phyloP scores from a whole-genome alignment of 805 yeast species.

The Groenewaldozyma salmanticensis region DNA sequence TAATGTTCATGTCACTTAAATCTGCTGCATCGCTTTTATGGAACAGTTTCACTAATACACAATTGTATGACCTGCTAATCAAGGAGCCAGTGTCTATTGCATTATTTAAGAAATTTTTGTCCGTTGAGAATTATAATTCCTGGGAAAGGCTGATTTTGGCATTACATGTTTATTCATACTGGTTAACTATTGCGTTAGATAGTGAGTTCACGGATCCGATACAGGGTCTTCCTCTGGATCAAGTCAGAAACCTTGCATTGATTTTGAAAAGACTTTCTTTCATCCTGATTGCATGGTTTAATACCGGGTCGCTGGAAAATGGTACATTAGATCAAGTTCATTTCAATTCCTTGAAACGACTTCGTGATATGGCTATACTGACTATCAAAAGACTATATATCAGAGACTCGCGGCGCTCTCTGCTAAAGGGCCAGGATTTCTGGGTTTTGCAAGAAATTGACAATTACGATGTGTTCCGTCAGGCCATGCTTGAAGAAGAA shows the following conservation, averaged over 20 bases:
- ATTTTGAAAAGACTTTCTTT: conserved; percentile 45
- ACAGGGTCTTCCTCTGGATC: conserved; percentile 31
- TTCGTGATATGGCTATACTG: conserved; percentile 35
- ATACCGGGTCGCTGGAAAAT: conserved; percentile 15
- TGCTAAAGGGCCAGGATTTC: conserved; percentile 36
- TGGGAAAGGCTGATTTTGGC: conserved; percentile 36
- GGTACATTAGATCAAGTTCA: not conserved
- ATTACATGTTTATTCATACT: conserved; percentile 55
- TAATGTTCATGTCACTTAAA: not conserved
- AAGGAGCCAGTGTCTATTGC: not conserved
- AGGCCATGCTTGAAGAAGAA: conserved; percentile 36
- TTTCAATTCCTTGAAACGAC: conserved; percentile 6
- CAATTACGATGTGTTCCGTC: conserved; percentile 31
- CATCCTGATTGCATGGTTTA: conserved; percentile 34
- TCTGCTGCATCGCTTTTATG: not conserved
- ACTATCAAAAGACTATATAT: conserved; percentile 55
- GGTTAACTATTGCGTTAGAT: conserved; percentile 60
- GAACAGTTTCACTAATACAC: not conserved
- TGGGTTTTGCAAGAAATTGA: conserved; percentile 40
- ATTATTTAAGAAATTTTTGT: not conserved
- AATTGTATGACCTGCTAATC: not conserved
- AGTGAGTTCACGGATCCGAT: conserved; percentile 39
- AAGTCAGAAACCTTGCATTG: conserved; percentile 33
- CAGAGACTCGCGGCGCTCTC: conserved; percentile 51
- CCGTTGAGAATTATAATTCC: conserved; percentile 1